Conservation (phyloP, 2,329 filamentous ascomycete genomes). For the Shiraia sp. region DNA sequence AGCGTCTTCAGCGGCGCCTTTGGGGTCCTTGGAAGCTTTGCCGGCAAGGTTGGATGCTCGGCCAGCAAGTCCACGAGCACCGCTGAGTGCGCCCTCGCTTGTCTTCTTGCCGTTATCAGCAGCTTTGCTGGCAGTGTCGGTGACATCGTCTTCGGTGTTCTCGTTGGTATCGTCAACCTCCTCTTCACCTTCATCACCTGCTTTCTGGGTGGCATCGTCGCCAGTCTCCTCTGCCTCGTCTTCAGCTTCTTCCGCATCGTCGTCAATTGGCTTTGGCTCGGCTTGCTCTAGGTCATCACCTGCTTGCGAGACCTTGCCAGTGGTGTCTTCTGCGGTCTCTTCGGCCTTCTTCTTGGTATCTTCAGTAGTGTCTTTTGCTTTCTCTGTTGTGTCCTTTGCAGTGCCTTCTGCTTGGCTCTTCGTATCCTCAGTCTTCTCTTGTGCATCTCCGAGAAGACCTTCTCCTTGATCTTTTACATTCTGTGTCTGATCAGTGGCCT, state of each 20-base stretch:
- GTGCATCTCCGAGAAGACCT: conserved; percentile 17
- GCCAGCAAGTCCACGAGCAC: conserved; percentile 52
- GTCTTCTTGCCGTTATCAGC: conserved; percentile 41
- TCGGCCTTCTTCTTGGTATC: conserved; percentile 45
- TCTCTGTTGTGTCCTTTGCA: conserved; percentile 40
- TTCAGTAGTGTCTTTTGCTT: conserved; percentile 36
- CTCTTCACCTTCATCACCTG: conserved; percentile 52
- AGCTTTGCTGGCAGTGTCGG: conserved; percentile 39
- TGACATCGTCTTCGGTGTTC: conserved; percentile 47
- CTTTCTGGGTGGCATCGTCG: conserved; percentile 50
- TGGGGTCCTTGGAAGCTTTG: conserved; percentile 46
- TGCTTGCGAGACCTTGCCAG: conserved; percentile 53
- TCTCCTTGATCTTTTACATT: conserved; percentile 7
- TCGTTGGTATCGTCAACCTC: conserved; percentile 37
- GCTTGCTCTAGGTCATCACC: conserved; percentile 51
- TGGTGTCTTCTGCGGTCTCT: conserved; percentile 43
- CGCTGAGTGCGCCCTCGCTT: conserved; percentile 46
- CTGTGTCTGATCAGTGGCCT: conserved; percentile 37
- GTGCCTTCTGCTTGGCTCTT: conserved; percentile 41
- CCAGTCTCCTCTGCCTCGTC: conserved; percentile 27
- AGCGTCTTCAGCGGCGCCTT: conserved; percentile 43
- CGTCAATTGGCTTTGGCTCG: conserved; percentile 52
- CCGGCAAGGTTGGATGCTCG: conserved; percentile 52
- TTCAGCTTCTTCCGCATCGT: conserved; percentile 39
- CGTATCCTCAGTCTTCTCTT: conserved; percentile 39